Evolutionary conservation across 2,329 filamentous ascomycete species (phyloP), one percentile per base, ranked within the genome.

Genomic region (Colletotrichum navitas): DNA sequence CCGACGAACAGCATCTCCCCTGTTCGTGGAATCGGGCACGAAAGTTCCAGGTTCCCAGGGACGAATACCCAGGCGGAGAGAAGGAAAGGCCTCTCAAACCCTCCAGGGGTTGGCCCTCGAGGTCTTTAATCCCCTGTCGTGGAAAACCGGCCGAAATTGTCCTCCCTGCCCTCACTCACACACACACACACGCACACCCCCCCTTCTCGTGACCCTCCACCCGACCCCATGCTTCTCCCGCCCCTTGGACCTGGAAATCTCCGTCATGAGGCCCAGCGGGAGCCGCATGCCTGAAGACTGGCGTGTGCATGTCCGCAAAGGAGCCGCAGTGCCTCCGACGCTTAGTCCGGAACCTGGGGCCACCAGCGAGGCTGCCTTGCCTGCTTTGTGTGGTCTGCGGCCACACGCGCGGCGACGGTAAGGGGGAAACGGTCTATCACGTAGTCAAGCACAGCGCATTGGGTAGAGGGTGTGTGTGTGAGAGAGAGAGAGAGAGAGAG

Each of bases 311-410:
- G 43, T 45, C 60, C 66, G 60, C 66, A 70, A 62, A 66, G 66
- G 60, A 69, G 66, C 66, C 70, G 66, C 61, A 52, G 52, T 71
- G 56, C 29, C 54, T 36, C 68, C 68, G 68, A 71, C 24, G 51
- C 68, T 68, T 71, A 63, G 52, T 68, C 68, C 60, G 55, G 26
- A 60, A 63, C 55, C 56, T 68, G 26, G 32, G 47, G 49, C 24
- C 8, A 43, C 36, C 16, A 21, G 41, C 58, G 10, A 71, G 34
- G 58, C 49, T 24, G 26, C 8, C 51, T 8, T 43, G 39, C 16
- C 39, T 18, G 14, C 16, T 16, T 34, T 34, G 32, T 10, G 8
- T 32, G 14, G 5, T 54, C 12, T 24, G 24, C 18, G 24, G 49
- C 36, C 29, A 54, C 26, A 21, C n/a, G 6, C 39, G 32, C 36